Evolutionary conservation across 2,329 filamentous ascomycete species (phyloP), one percentile per base, ranked within the genome.

Genomic region (Epichloe gansuensis): DNA sequence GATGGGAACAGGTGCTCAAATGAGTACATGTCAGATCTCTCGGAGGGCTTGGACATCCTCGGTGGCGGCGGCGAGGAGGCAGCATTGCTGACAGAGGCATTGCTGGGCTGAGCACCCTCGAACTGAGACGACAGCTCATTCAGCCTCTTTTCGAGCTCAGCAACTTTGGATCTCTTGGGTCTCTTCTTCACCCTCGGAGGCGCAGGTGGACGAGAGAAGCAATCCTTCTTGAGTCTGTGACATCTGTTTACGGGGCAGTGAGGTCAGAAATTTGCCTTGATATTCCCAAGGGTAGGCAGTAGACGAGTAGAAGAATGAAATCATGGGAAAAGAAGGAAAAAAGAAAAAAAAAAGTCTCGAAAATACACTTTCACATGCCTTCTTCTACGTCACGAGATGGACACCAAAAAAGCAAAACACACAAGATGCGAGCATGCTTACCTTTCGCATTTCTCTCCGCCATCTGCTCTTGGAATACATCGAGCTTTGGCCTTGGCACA

Each of bases 401-500:
- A 43, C 13, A 4, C n/a, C 8, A 17, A 31, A 47, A 21, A 17
- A 31, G 7, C 13, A 47, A 41, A 40, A 15, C 4, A 40, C 27
- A 21, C 17, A 21, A 36, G 43, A 46, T 15, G 27, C 8, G 11
- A n/a, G 17, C 25, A 8, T 12, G 52, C 67, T 59, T 57, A 76
- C 73, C 74, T 69, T 55, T 77, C 74, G 56, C 74, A 77, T 51
- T 72, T 71, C 51, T 65, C 63, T 36, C 59, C 63, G 5, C 61
- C 65, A 13, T 62, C 60, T 9, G 69, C 68, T 3, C 73, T 70
- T 0, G 71, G 65, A 27, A 74, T 70, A 44, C 74, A 77, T 57
- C 74, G 66, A 34, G 73, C 69, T 59, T 77, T 77, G n/a, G 74
- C 74, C 57, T 71, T 74, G 53, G 74, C 74, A 58, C 74, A 77